These are phyloP conservation scores for Brachypodium distachyon DNA, from an alignment of 202 grass and related monocot species.

Conservation along the genomic window DNA sequence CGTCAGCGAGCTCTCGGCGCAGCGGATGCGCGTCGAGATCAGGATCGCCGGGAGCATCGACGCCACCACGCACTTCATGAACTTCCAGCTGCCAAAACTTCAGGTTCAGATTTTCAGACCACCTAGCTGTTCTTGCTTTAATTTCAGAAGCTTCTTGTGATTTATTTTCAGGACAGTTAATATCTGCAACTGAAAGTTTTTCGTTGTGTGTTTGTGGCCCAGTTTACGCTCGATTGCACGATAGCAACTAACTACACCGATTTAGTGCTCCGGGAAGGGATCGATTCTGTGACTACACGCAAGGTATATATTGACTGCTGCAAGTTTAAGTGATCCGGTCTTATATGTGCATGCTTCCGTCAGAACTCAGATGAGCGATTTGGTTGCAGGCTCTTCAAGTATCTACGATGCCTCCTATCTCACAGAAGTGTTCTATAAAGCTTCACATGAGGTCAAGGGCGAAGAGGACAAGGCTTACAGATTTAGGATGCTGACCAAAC, in stretches of 20 bases:
- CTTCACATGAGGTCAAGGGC: slow-evolving; percentile 21
- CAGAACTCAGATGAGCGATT: not conserved
- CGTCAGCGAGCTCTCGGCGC: slow-evolving; percentile 33
- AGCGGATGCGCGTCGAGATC: slow-evolving; percentile 45
- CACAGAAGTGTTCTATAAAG: slow-evolving; percentile 63
- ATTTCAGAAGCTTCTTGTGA: not conserved
- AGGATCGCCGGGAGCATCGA: slow-evolving; percentile 39
- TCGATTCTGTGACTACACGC: slow-evolving; percentile 10
- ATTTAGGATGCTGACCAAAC: slow-evolving; percentile 27
- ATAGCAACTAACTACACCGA: slow-evolving; percentile 74
- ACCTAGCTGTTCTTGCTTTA: not conserved
- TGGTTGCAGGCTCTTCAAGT: slow-evolving; percentile 40
- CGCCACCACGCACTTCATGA: slow-evolving; percentile 50
- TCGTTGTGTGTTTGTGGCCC: not conserved
- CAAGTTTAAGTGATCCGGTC: no score
- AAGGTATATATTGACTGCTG: slow-evolving; percentile 47
- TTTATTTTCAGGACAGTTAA: no score
- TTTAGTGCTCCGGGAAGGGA: slow-evolving; percentile 38
- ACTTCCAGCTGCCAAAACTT: slow-evolving; percentile 56
- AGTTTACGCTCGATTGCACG: slow-evolving; percentile 72
- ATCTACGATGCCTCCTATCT: slow-evolving; percentile 48
- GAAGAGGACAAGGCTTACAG: slow-evolving; percentile 1
- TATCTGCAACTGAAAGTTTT: no score
- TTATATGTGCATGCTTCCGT: not conserved
- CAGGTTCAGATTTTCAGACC: slow-evolving; percentile 27